These are phyloP conservation scores for Blastocystis sp. DNA, from an alignment of 352 stramenopile genomes.

Conservation along the genomic window DNA sequence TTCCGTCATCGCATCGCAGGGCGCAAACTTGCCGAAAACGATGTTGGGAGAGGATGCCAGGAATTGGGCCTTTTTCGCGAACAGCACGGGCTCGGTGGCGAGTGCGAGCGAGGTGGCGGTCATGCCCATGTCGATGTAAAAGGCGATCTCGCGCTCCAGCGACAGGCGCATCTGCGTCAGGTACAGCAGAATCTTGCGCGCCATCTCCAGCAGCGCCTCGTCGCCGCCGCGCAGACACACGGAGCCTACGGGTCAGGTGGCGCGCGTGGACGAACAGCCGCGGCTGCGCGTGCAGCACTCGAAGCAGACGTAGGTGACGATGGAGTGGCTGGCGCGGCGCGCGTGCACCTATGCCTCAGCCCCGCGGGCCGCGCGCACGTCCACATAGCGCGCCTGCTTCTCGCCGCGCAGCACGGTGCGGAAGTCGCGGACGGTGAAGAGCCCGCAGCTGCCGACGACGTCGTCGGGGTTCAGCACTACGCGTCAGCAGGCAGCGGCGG, in stretches of 20 bases:
- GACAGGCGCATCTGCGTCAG: slow-evolving; percentile 21
- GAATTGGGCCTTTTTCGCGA: slow-evolving; percentile 18
- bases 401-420: not conserved
- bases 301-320: slow-evolving; percentile 55
- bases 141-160: slow-evolving; percentile 39
- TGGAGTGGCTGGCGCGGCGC: not conserved
- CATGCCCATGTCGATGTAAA: slow-evolving; percentile 41
- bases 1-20: not conserved
- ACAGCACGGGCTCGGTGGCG: slow-evolving; percentile 9
- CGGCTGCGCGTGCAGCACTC: slow-evolving; percentile 33
- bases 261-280: not conserved
- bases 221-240: slow-evolving; percentile 43
- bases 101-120: slow-evolving; percentile 19
- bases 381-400: not conserved
- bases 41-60: slow-evolving; percentile 47
- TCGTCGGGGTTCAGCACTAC: slow-evolving; percentile 54
- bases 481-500: not conserved
- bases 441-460: slow-evolving; percentile 39
- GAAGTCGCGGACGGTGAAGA: slow-evolving; percentile 54
- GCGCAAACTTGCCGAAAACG: slow-evolving; percentile 19
- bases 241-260: not conserved
- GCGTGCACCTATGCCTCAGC: slow-evolving; percentile 1
- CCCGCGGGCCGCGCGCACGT: not conserved
- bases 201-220: not conserved
- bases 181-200: slow-evolving; percentile 32